Evolutionary conservation across 177 flowering plant species (phyloP).

Genomic region (Telopea speciosissima): DNA sequence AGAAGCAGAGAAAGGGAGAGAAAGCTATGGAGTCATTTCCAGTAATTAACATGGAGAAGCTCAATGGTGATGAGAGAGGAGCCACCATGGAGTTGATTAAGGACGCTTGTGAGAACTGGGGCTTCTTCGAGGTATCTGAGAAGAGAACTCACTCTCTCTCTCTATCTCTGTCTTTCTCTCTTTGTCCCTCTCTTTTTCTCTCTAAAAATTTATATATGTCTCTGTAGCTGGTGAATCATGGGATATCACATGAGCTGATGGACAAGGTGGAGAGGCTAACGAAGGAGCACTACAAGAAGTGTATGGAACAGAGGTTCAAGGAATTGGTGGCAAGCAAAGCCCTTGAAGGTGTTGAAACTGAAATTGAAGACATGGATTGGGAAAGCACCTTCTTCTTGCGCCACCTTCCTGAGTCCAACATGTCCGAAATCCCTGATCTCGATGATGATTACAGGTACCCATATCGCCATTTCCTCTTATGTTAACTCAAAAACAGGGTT

Average conservation of each 20-base stretch:
- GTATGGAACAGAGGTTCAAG: constrained; percentile 43
- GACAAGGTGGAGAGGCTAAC: constrained; percentile 62
- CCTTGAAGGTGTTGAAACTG: constrained; percentile 34
- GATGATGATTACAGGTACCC: constrained; percentile 40
- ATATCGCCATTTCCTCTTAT: no score
- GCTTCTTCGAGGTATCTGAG: constrained; percentile 50
- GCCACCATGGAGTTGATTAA: constrained; percentile 37
- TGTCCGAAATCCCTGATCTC: constrained; percentile 52
- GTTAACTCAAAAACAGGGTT: no score
- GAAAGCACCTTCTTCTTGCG: constrained; percentile 62
- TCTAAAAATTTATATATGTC: neutral
- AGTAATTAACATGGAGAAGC: constrained; percentile 39
- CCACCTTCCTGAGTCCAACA: constrained; percentile 54
- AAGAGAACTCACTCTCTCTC: neutral
- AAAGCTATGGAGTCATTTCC: constrained; percentile 19
- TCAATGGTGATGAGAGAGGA: constrained; percentile 42
- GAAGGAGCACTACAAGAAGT: constrained; percentile 53
- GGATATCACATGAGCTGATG: constrained; percentile 47
- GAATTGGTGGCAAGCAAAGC: constrained; percentile 40
- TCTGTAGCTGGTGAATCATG: constrained; percentile 54
- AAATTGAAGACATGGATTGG: constrained; percentile 46
- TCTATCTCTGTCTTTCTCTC: neutral
- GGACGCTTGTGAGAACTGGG: constrained; percentile 58
- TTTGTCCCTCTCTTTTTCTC: neutral
- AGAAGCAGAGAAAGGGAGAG: neutral